Base-by-base conservation (phyloP, 2,329 filamentous ascomycete species). In the Aspergillus vadensis region DNA sequence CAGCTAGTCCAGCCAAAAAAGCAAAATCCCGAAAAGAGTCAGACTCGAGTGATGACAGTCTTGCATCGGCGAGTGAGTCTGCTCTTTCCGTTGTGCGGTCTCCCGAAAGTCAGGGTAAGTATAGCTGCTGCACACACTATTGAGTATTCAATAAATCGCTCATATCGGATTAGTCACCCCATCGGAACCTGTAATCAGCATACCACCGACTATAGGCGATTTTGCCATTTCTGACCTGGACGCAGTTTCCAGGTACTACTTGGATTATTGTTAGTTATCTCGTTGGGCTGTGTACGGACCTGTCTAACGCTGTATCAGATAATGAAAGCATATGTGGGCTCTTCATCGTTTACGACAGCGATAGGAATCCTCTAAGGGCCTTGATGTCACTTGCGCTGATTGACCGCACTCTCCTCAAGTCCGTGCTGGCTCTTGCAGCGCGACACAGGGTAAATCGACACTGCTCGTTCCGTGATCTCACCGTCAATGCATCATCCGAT, bases 301-400 rank as follows among this genome's bases (percentile, higher is more conserved):
- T 25, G 15, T 12, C 36, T 36, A 38, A 49, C 36, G 12, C n/a
- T 6, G 2, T 1, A 5, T 6, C 19, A 76, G 74, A 76, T 63
- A 71, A 74, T 44, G 65, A 70, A 10, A 68, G 66, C n/a, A 75
- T 75, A 63, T 75, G 73, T 66, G 69, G 72, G 56, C 61, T 76
- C 2, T 73, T 70, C 55, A 69, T 69, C 32, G 73, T 76, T 21
- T 75, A 76, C 47, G 73, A 76, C 54, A 76, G 73, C 56, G 59
- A 71, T 17, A 67, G 62, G 19, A 76, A 76, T 55, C 73, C 74
- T 1, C 71, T 76, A 25, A 63, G 73, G 43, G 72, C 64, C 25
- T 57, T 76, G 5, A 73, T 75, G 15, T 50, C 73, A 21, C 61
- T 74, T 5, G 71, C 73, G 5, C 23, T 75, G 54, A 57, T 67